Base-by-base conservation (phyloP, 345 rosid species). In the Eucalyptus dawsonii region DNA sequence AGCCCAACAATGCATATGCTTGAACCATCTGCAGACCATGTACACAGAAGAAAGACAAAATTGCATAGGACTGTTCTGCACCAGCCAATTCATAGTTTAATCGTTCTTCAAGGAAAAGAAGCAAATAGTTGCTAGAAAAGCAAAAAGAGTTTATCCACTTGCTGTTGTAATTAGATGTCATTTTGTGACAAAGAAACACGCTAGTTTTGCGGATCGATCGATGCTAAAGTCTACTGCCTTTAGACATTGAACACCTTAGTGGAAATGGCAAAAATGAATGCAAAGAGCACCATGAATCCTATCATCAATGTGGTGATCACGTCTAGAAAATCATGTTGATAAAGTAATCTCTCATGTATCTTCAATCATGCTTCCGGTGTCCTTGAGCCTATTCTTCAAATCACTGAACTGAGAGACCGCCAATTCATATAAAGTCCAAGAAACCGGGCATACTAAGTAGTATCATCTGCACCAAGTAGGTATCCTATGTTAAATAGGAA, bases 401-500 rank as follows among this genome's bases (percentile, higher is more conserved):
- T 93, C 93, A 29, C 92, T 92, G 40, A 50, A 93, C 37, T 89
- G 93, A 14, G 93, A 93, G 25, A 88, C 90, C 9, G 90, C 87
- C 88, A 93, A 51, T 34, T 93, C 94, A 88, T 93, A 91, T 81
- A 93, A 85, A 19, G 91, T 92, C 93, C 93, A 93, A 11, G 92
- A 60, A 11, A 91, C 81, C 14, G 92, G 94, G 54, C 91, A 90
- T 65, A 34, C 89, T 93, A 93, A 93, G 49, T 89, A 92, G 91
- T 91, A 93, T 93, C 93, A 93, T 87, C 91, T 92, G 93, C 94
- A 93, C 93, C 94, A 93, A n/a, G 89, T 87, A 4, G 94, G 94
- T 1, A 92, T 93, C 85, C 89, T 89, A 93, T 92, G 94, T 88
- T 83, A 31, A 40, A 27, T 62, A 42, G 67, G 22, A 58, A 50